Base-by-base conservation (phyloP, 2,329 filamentous ascomycete genomes). In the Aureobasidium musti region DNA sequence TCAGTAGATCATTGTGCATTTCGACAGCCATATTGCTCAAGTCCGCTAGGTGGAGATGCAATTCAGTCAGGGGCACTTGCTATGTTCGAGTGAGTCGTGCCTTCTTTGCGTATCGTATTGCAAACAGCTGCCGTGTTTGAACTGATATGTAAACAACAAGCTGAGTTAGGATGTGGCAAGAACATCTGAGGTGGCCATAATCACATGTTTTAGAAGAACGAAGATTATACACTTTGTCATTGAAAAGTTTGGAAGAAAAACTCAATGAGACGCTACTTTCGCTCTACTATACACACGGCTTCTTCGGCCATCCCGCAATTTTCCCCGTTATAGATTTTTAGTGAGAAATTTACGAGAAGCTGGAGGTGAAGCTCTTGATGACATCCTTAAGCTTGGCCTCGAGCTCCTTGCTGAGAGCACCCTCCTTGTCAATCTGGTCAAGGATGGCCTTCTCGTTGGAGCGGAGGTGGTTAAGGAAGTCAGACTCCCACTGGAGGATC, bases 381-480 rank as follows among this genome's bases (percentile, higher is more conserved):
- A 91, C 83, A 68, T 95, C 89, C 86, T 88, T 91, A 77, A 96
- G 83, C 84, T 87, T 91, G 72, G 82, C 84, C 85, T 96, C 95
- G 59, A 92, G 84, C 45, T 97, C 94, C 88, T 97, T 97, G 90
- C 91, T 95, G 80, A 99, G 82, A 71, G 91, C 86, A 81, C 94
- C 94, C 87, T 98, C 92, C 87, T 94, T 95, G 77, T 96, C 92
- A 74, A 99, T 97, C 75, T 87, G 89, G 76, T 88, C 84, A 71
- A 97, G 82, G 72, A 98, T 82, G 71, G 93, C 92, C 59, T 86
- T 77, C 87, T 97, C 91, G 86, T 94, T 96, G 80, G 87, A 90
- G 87, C 89, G 92, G 78, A 99, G 86, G 86, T 97, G 91, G 73
- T 89, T 83, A 70, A 97, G 85, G 89, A 96, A 96, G 83, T 98